Conservation (phyloP, 495 filamentous ascomycete genomes). For the Xylaria curta region DNA sequence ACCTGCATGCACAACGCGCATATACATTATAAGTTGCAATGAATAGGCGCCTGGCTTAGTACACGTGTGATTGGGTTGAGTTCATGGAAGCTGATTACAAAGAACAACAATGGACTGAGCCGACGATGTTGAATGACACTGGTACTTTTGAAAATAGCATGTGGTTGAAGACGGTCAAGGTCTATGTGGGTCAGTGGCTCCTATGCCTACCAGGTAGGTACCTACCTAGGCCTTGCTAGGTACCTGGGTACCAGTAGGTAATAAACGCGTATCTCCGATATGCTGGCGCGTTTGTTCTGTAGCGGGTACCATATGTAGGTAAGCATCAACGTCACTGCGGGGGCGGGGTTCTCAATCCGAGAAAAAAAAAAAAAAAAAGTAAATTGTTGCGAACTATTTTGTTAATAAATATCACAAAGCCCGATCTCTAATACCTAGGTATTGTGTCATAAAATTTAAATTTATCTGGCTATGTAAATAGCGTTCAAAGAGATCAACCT, state of each 20-base stretch:
- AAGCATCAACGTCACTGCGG: constrained; percentile 25
- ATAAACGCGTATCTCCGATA: background rate
- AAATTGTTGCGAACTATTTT: background rate
- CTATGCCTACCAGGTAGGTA: too few species aligned
- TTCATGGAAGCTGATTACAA: background rate
- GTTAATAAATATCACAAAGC: background rate
- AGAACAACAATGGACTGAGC: background rate
- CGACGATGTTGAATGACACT: background rate
- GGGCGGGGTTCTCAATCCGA: constrained; percentile 20
- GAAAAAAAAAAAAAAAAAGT: background rate
- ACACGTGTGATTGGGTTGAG: background rate
- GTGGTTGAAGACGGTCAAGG: background rate
- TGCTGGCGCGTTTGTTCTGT: constrained; percentile 9
- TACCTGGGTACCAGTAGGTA: too few species aligned
- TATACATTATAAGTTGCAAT: background rate
- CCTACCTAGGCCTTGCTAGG: too few species aligned
- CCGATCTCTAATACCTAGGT: background rate
- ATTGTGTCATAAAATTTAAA: background rate
- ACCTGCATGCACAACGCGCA: background rate
- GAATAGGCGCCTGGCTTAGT: background rate
- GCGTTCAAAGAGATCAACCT: background rate
- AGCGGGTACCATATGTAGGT: constrained; percentile 7
- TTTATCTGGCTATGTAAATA: background rate
- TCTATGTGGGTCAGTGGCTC: background rate
- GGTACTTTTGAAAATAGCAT: background rate